A percentile compares a stretch with the other conserved stretches of the same genome.
Conservation (phyloP, 2,329 filamentous ascomycete species). For the Pleurostoma richardsiae region DNA sequence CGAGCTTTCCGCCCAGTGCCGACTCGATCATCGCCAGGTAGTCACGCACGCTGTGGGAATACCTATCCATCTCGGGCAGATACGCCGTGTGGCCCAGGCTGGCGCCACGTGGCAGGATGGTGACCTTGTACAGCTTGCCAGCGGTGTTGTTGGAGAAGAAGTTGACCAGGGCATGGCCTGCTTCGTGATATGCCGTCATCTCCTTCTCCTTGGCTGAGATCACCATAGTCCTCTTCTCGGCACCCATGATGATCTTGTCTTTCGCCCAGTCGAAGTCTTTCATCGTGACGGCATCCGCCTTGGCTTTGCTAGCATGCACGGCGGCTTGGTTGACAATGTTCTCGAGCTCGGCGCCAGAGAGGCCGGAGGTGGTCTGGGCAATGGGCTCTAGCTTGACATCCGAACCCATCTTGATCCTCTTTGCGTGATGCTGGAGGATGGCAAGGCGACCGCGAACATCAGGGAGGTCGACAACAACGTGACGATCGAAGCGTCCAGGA, state of each 20-base stretch:
- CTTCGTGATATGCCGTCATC: constrained; percentile 96
- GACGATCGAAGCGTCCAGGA: constrained; percentile 92
- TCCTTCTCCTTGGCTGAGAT: constrained; percentile 93
- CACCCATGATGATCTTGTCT: constrained; percentile 96
- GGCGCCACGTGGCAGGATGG: constrained; percentile 86
- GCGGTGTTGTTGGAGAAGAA: constrained; percentile 71
- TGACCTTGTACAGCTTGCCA: constrained; percentile 89
- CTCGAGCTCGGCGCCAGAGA: constrained; percentile 92
- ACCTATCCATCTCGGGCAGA: constrained; percentile 88
- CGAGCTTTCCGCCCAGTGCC: constrained; percentile 72
- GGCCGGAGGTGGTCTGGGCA: constrained; percentile 82
- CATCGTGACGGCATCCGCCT: constrained; percentile 68
- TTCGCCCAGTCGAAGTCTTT: constrained; percentile 94
- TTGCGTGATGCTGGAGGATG: constrained; percentile 90
- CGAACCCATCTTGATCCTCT: constrained; percentile 75
- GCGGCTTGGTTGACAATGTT: constrained; percentile 97
- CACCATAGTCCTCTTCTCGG: constrained; percentile 83
- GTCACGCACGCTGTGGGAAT: constrained; percentile 81
- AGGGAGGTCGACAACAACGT: constrained; percentile 81
- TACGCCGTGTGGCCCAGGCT: constrained; percentile 82
- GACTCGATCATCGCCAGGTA: constrained; percentile 67
- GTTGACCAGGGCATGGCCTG: constrained; percentile 86
- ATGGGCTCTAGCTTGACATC: constrained; percentile 82
- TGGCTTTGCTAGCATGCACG: constrained; percentile 86
- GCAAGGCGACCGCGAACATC: constrained; percentile 90